Evolutionary conservation across 225 moss, liverwort and hornwort genomes (phyloP).

Genomic region (Straminergon stramineum): DNA sequence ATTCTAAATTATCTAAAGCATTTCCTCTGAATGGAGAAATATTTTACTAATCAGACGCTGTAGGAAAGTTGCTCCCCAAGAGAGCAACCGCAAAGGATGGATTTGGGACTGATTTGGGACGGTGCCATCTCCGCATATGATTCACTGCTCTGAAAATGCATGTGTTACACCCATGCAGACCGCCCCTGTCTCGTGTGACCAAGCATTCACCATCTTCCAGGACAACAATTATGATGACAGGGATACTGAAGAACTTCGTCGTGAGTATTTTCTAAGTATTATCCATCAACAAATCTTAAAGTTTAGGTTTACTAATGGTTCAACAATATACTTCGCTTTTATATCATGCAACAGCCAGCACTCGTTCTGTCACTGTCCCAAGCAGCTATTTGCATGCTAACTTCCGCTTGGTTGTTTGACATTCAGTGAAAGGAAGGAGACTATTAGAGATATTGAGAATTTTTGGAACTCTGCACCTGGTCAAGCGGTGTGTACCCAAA

Average conservation of each 20-base stretch:
- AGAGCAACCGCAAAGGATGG: not conserved
- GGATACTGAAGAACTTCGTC: conserved; percentile 44
- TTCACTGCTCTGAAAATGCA: not conserved
- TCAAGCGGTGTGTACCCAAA: conserved; percentile 35
- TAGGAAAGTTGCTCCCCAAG: not conserved
- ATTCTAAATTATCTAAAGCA: not conserved
- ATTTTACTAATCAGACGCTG: not conserved
- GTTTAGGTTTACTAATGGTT: not conserved
- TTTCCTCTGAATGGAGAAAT: not conserved
- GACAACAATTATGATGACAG: conserved; percentile 29
- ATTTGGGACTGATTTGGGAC: not conserved
- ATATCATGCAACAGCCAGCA: not conserved
- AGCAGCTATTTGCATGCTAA: not conserved
- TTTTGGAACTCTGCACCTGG: conserved; percentile 57
- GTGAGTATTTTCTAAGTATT: conserved; percentile 15
- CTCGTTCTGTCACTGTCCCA: not conserved
- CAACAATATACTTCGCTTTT: not conserved
- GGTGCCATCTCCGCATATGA: not conserved
- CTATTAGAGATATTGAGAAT: conserved; percentile 60
- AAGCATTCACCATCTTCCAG: conserved; percentile 40
- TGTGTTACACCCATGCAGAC: conserved; percentile 13
- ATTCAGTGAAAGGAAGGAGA: conserved; percentile 56
- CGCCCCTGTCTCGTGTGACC: conserved; percentile 49
- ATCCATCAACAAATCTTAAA: not conserved
- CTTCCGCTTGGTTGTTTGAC: not conserved